Base-by-base conservation (phyloP, 2,329 filamentous ascomycete genomes). In the Dryadomyces quercus-mongolicae region DNA sequence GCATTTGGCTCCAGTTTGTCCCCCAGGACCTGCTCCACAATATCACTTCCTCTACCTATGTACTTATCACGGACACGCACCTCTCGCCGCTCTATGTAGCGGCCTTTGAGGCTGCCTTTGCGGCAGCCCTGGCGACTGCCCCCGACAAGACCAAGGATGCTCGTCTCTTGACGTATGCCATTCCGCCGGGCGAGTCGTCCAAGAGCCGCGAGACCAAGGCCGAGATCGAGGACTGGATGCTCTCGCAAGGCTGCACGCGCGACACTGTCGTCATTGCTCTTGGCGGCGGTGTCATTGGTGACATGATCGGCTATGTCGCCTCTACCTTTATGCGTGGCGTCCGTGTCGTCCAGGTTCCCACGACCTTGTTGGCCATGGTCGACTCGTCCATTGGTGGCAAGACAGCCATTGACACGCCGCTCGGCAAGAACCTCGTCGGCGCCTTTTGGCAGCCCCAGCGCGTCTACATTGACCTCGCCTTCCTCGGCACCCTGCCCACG, bases 241-340 rank as follows among this genome's bases (percentile, higher is more conserved):
- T 97, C 80, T 81, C 83, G 61, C 82, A 95, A 63, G 84, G 85
- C 84, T 98, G 93, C 72, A 95, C 91, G 25, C 80, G 93, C 61
- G 93, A 98, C 69, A 95, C 90, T 0, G 88, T 98, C 59, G 84
- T 98, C 56, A 88, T 98, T 66, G 93, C 93, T 22, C 79, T 98
- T 10, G 93, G 93, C 36, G 93, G 93, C 60, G 93, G 93, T 55
- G 93, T 98, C 57, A 96, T 98, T 69, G 93, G 93, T 36, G 93
- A 98, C 69, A 86, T 98, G 86, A 91, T 95, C 59, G 93, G 93
- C 52, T 98, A 95, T 67, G 90, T 97, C 52, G 93, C 93, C 21
- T 90, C 93, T 43, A 98, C 93, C 42, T 98, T 97, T 72, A 98
- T 98, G 93, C 85, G 93, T 61, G 93, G 93, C 54, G 85, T 98